phyloP scores from a whole-genome alignment of 768 basidiomycete species.

The Rhizopogon vesiculosus region DNA sequence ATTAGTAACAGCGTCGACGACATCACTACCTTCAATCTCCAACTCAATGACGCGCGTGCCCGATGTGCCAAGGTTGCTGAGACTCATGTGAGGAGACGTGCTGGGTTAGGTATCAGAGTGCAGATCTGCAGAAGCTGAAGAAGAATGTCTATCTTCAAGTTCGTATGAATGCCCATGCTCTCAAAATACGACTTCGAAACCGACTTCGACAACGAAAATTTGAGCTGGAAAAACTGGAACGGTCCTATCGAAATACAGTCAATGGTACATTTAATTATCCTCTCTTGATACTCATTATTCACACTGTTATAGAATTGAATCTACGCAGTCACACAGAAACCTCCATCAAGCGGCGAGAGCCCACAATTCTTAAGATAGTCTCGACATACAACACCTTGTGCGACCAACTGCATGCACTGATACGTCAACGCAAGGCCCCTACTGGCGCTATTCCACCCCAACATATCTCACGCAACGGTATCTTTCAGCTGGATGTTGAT shows the following conservation, averaged over 20 bases:
- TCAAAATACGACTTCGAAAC: constrained; percentile 13
- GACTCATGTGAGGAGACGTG: too few species aligned
- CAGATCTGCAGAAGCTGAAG: constrained; percentile 1
- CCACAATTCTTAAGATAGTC: constrained; percentile 18
- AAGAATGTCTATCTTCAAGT: constrained; percentile 6
- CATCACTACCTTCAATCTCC: too few species aligned
- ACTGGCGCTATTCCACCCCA: constrained; percentile 17
- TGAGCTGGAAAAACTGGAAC: constrained; percentile 12
- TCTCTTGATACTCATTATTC: too few species aligned
- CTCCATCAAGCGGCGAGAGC: constrained; percentile 22
- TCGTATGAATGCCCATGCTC: constrained; percentile 15
- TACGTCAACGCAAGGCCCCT: constrained; percentile 18
- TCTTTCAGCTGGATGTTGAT: constrained; percentile 31
- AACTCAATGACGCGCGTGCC: too few species aligned
- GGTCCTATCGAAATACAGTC: constrained; percentile 9
- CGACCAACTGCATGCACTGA: constrained; percentile 14
- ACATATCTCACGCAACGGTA: constrained; percentile 12
- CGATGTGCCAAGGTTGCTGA: too few species aligned
- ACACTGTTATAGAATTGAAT: constrained; percentile 15
- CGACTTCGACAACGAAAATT: constrained; percentile 13
- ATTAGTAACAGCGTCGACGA: too few species aligned
- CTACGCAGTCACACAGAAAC: constrained; percentile 21
- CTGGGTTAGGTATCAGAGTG: too few species aligned
- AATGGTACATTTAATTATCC: constrained; percentile 9
- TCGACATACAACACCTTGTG: constrained; percentile 25